Evolutionary conservation across 1,284 basidiomycete species (phyloP), one percentile per base, ranked within the genome.

Genomic region (Cutaneotrichosporon sp.): DNA sequence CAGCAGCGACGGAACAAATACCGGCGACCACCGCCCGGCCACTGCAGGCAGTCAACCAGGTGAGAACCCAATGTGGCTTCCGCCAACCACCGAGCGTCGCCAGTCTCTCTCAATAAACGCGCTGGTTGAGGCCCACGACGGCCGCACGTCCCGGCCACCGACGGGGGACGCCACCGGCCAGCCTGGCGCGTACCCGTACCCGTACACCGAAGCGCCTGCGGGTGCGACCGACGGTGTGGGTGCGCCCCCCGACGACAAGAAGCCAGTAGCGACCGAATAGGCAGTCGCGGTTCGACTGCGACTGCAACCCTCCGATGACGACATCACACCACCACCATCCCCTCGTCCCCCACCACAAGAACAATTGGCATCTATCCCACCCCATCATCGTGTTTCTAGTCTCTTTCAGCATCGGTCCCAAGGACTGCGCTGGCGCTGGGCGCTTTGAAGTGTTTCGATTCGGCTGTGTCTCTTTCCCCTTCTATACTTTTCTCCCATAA

Each of bases 91-190:
- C 2, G 77, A 79, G 58, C 67, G 77, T 29, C 66, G 77, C 34
- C 72, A 73, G 0, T 74, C 73, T 5, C 53, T 77, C 8, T 75
- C 76, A 3, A 78, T 78, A 45, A 73, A 71, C 29, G 77, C 77
- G 18, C 60, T 78, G 24, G 63, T 78, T 3, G 77, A 75, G 7
- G 73, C 73, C 56, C 72, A 74, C 47, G 65, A 66, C 11, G 56
- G 67, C 47, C 22, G 29, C 10, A 16, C 34, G 14, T 69, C 70
- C 7, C 58, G 73, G 49, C 72, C 74, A 10, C 34, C 43, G 11
- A 68, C 67, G 16, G 63, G 54, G 5, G 62, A 64, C 22, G 52
- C 22, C 6, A 3, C 42, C 10, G 14, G 22, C 47, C 25, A 55
- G 18, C 27, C 38, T 18, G 54, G 54, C 45, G 43, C 54, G 27